Evolutionary conservation across 2,329 filamentous ascomycete species (phyloP).

Genomic region (Ophidiomyces ophidiicola): DNA sequence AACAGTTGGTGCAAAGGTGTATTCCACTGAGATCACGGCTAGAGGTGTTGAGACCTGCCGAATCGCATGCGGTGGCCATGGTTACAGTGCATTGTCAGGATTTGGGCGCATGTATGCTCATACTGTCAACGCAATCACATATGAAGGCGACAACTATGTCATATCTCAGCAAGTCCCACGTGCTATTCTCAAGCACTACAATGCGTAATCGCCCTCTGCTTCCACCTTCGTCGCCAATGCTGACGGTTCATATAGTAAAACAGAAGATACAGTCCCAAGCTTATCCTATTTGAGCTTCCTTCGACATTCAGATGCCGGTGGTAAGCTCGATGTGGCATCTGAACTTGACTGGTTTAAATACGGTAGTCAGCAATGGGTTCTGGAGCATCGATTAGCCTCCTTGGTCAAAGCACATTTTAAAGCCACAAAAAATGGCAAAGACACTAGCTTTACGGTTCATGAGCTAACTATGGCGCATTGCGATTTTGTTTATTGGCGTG

Average conservation of each 20-base stretch:
- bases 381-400: slow-evolving; percentile 16
- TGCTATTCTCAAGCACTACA: slow-evolving; percentile 19
- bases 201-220: slow-evolving; percentile 9
- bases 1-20: slow-evolving; percentile 18
- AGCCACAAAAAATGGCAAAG: slow-evolving; percentile 15
- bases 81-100: slow-evolving; percentile 26
- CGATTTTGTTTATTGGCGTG: slow-evolving; percentile 19
- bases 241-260: slow-evolving; percentile 10
- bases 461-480: slow-evolving; percentile 21
- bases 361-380: slow-evolving; percentile 15
- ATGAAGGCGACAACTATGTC: slow-evolving; percentile 34
- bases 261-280: slow-evolving; percentile 16
- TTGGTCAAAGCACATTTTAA: slow-evolving; percentile 18
- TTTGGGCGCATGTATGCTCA: slow-evolving; percentile 23
- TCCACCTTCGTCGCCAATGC: neutral
- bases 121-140: slow-evolving; percentile 21
- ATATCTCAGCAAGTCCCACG: slow-evolving; percentile 29
- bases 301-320: slow-evolving; percentile 6
- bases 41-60: slow-evolving; percentile 18
- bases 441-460: slow-evolving; percentile 19
- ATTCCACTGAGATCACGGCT: slow-evolving; percentile 17
- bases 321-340: slow-evolving; percentile 2
- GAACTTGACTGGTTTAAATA: slow-evolving; percentile 15
- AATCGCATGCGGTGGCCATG: slow-evolving; percentile 28
- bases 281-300: slow-evolving; percentile 18